Percentiles rank a stretch among this genome's conserved stretches.
Conservation (phyloP, 768 basidiomycete genomes). For the Pleurotus tuoliensis region DNA sequence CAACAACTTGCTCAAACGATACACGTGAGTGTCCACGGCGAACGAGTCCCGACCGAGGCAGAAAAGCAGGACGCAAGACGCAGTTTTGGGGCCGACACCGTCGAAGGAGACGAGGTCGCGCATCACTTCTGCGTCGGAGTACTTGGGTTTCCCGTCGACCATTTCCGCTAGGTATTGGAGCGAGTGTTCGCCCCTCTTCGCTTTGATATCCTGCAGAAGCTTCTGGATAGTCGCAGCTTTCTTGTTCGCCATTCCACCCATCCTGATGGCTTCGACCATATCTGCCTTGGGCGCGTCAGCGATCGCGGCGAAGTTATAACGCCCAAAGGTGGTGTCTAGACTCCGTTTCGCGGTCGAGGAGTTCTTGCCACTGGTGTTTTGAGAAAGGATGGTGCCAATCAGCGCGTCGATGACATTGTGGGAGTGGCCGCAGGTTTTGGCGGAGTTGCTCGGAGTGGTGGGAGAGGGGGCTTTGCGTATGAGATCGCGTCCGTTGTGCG, state of each 20-base stretch:
- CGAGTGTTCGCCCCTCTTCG: slow-evolving; percentile 49
- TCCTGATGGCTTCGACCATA: slow-evolving; percentile 47
- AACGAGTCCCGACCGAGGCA: slow-evolving; percentile 58
- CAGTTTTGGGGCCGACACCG: slow-evolving; percentile 63
- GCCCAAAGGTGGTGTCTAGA: slow-evolving; percentile 46
- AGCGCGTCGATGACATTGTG: slow-evolving; percentile 56
- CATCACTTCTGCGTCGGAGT: slow-evolving; percentile 50
- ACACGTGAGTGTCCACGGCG: slow-evolving; percentile 65
- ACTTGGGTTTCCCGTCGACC: slow-evolving; percentile 14
- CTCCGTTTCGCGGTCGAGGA: slow-evolving; percentile 45
- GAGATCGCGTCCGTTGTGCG: slow-evolving; percentile 29
- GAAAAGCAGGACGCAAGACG: slow-evolving; percentile 59
- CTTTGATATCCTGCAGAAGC: slow-evolving; percentile 37
- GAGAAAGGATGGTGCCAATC: slow-evolving; percentile 57
- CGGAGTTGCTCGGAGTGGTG: slow-evolving; percentile 29
- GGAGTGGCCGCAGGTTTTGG: slow-evolving; percentile 39
- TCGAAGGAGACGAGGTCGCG: slow-evolving; percentile 49
- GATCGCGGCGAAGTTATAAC: slow-evolving; percentile 46
- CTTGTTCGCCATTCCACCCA: slow-evolving; percentile 57
- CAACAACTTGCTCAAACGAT: slow-evolving; percentile 45
- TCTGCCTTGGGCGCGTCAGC: slow-evolving; percentile 35
- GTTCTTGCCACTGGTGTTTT: slow-evolving; percentile 52
- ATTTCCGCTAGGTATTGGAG: slow-evolving; percentile 46
- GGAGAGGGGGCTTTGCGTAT: slow-evolving; percentile 20
- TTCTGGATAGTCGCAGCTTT: slow-evolving; percentile 54